Percentiles rank a stretch among this genome's conserved stretches.
Conservation (phyloP, 352 stramenopile species). For the Phytophthora fragariaefolia region DNA sequence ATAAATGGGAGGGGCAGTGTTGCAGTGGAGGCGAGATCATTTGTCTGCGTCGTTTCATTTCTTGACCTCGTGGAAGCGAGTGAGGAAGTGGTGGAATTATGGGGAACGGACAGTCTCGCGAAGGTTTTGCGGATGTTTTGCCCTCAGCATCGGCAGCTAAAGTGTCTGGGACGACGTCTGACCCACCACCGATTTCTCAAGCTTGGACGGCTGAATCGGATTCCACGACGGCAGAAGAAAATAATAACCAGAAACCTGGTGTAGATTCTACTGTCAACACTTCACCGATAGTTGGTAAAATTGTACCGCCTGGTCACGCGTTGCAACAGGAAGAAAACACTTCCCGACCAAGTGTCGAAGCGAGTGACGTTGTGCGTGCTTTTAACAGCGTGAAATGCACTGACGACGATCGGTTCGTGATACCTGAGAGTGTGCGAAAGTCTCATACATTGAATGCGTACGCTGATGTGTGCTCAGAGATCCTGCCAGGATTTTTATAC, state of each 20-base stretch:
- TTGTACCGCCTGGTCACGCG: conserved; percentile 29
- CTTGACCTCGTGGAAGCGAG: neutral
- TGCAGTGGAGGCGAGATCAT: conserved; percentile 2
- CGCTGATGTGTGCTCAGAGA: conserved; percentile 64
- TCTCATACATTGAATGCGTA: conserved; percentile 45
- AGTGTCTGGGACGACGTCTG: conserved; percentile 7
- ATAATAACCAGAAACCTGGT: neutral
- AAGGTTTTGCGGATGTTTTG: conserved; percentile 41
- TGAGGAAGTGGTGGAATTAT: conserved; percentile 20
- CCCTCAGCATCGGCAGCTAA: conserved; percentile 25
- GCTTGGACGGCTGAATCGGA: conserved; percentile 18
- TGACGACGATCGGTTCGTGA: conserved; percentile 36
- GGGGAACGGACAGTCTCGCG: conserved; percentile 40
- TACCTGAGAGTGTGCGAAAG: conserved; percentile 74
- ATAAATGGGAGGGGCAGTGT: conserved; percentile 10
- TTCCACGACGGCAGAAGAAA: neutral
- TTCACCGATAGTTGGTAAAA: conserved; percentile 15
- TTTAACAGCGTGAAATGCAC: conserved; percentile 9
- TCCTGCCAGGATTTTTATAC: conserved; percentile 57
- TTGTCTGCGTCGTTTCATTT: conserved; percentile 24
- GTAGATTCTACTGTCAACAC: conserved; percentile 1
- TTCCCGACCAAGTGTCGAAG: conserved; percentile 10
- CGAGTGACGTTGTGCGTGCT: conserved; percentile 12
- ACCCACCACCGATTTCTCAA: conserved; percentile 18
- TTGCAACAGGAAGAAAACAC: conserved; percentile 24